Evolutionary conservation across 163 green algal genomes (phyloP), one percentile per base, ranked within the genome.

Genomic region (Prototheca cutis): DNA sequence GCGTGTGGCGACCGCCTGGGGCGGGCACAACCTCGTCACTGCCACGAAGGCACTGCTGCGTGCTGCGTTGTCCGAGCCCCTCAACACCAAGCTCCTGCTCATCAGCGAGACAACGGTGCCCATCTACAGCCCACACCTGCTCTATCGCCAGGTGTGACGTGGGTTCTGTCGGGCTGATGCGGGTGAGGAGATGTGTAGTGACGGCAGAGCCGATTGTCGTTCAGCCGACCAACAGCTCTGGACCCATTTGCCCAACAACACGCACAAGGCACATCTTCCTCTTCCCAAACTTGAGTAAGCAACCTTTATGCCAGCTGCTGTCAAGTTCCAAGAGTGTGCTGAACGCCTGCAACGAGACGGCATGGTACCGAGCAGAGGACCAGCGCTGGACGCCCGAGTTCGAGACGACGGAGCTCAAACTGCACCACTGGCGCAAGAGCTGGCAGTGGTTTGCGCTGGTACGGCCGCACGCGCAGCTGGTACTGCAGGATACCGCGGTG

Each of bases 391-490:
- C 31, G 24, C 55, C 31, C 0, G 28, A 34, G 18, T 56, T 67
- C n/a, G 29, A 39, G 45, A 27, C 19, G 3, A 29, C 21, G 5
- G 6, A 18, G 23, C 25, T 66, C 13, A 49, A 31, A 8, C 15
- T 60, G 33, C 31, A 55, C 1, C 52, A 71, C 40, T 87, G 76
- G 75, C 66, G 78, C 28, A 87, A 88, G 68, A 80, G 64, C 59
- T 73, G 65, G 29, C 70, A 58, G 52, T 90, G 83, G 83, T 79
- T 81, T 55, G 68, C 68, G 23, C 72, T 90, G 13, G 84, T 59
- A 7, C 74, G 80, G 13, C 29, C 55, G 40, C 83, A 90, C 57
- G 83, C 74, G 0, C 52, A 73, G 58, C 54, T 84, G 19, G 77
- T 78, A 24, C 47, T 65, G 17, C 51, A 58, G 0, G 83, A 90